Base-by-base conservation (phyloP, 768 basidiomycete species). In the Termitomyces sp. region DNA sequence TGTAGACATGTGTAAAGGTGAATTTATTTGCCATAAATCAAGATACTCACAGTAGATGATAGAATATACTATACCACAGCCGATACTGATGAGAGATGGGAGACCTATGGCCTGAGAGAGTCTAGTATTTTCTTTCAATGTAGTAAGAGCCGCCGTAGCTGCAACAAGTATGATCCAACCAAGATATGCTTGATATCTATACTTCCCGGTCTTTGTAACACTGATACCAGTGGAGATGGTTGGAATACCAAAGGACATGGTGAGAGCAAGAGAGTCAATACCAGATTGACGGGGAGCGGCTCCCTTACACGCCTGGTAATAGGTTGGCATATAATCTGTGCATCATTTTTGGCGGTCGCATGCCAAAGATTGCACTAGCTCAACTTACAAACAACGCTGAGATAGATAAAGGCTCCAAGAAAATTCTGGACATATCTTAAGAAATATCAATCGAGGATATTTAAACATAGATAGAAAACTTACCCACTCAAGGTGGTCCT, bases 301-400 rank as follows among this genome's bases (percentile, higher is more conserved):
- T n/a, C 67, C 73, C 58, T 75, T 75, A 54, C 73, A 75, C 0
- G 79, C 80, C 65, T 83, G 82, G 69, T 77, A 83, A 64, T 78
- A 82, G 7, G 79, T 76, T 7, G 79, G 78, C 1, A 82, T 55
- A 62, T 77, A 82, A 59, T 74, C 68, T 70, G 40, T 45, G n/a
- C n/a, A n/a, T n/a, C n/a, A n/a, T n/a, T n/a, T n/a, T n/a, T n/a
- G n/a, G n/a, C n/a, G n/a, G n/a, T n/a, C n/a, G n/a, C n/a, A n/a
- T n/a, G n/a, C n/a, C n/a, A n/a, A n/a, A n/a, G n/a, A n/a, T n/a
- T n/a, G n/a, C n/a, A n/a, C n/a, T n/a, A n/a, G n/a, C n/a, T n/a
- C n/a, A n/a, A n/a, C 40, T 18, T 7, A 42, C 40, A 42, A 42
- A 42, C 16, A 18, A 42, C 40, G 18, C 16, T 16, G 1, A 42